Conservation (phyloP, 2,329 filamentous ascomycete species). For the Triangularia setosa region DNA sequence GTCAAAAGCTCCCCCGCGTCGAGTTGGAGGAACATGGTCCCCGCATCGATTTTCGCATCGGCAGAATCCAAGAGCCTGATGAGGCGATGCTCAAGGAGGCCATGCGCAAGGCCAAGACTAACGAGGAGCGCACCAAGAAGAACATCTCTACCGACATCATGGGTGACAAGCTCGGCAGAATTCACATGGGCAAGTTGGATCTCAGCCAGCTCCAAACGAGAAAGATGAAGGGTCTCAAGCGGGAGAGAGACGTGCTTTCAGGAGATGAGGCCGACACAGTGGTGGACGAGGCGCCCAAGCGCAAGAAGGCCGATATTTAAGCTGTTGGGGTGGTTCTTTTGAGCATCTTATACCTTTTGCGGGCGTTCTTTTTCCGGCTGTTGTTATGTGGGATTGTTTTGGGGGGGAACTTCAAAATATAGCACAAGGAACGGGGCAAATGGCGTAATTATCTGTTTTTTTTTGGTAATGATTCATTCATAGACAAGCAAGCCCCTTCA, state of each 20-base stretch:
- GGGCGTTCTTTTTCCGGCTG: neutral
- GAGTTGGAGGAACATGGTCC: conserved; percentile 96
- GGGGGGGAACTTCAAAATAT: neutral
- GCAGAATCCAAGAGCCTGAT: conserved; percentile 75
- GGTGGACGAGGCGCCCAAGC: conserved; percentile 33
- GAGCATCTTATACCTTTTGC: conserved; percentile 2
- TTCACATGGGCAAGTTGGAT: conserved; percentile 90
- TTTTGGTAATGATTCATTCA: neutral
- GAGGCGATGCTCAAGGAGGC: conserved; percentile 80
- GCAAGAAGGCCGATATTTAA: conserved; percentile 36
- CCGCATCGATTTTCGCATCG: conserved; percentile 84
- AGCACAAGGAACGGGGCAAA: neutral
- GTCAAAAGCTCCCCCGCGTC: conserved; percentile 81
- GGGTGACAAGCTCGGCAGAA: conserved; percentile 92
- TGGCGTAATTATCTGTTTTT: neutral
- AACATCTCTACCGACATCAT: conserved; percentile 88
- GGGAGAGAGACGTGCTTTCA: conserved; percentile 61
- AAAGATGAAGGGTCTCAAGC: conserved; percentile 99
- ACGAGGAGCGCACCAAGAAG: conserved; percentile 84
- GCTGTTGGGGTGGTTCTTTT: neutral
- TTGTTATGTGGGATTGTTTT: neutral
- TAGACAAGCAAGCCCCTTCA: neutral
- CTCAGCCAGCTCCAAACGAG: conserved; percentile 82
- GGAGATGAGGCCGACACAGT: conserved; percentile 39
- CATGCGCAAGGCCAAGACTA: conserved; percentile 75